Evolutionary conservation across 495 filamentous ascomycete genomes (phyloP).

Genomic region (Penicillium ucsense): DNA sequence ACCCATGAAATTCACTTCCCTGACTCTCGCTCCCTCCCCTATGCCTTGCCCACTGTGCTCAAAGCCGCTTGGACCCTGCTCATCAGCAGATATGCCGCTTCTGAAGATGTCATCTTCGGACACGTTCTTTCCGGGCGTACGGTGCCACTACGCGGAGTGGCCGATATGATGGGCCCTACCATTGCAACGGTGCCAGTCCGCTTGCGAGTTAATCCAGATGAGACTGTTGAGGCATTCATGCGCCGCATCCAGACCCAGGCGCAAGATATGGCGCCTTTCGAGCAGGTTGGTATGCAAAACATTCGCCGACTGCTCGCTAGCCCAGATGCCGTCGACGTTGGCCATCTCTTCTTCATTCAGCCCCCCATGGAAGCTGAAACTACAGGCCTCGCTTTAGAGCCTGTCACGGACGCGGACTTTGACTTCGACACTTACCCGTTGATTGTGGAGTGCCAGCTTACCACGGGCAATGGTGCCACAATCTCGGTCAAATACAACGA

Average conservation of each 20-base stretch:
- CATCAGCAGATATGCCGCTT: constrained; percentile 23
- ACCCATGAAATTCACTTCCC: neutral
- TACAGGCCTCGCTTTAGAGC: neutral
- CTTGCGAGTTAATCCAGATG: neutral
- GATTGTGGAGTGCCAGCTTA: constrained; percentile 1
- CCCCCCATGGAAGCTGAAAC: neutral
- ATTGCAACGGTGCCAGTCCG: constrained; percentile 20
- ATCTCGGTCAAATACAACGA: neutral
- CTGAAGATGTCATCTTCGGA: constrained; percentile 30
- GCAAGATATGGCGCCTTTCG: constrained; percentile 37
- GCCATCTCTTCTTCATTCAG: constrained; percentile 1
- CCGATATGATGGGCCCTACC: constrained; percentile 26
- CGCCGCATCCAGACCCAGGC: constrained; percentile 35
- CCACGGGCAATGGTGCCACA: neutral
- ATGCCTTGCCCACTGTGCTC: constrained; percentile 31
- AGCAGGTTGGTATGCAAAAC: constrained; percentile 50
- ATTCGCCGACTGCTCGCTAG: constrained; percentile 33
- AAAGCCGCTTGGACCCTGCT: constrained; percentile 38
- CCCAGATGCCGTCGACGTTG: neutral
- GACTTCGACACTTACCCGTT: neutral
- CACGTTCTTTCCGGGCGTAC: constrained; percentile 27
- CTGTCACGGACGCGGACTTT: neutral
- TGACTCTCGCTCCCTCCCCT: neutral
- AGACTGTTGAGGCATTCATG: constrained; percentile 19
- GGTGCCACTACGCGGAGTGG: constrained; percentile 17